These are phyloP conservation scores for Phytophthora aleatoria DNA, from an alignment of 352 stramenopile genomes.

Conservation along the genomic window DNA sequence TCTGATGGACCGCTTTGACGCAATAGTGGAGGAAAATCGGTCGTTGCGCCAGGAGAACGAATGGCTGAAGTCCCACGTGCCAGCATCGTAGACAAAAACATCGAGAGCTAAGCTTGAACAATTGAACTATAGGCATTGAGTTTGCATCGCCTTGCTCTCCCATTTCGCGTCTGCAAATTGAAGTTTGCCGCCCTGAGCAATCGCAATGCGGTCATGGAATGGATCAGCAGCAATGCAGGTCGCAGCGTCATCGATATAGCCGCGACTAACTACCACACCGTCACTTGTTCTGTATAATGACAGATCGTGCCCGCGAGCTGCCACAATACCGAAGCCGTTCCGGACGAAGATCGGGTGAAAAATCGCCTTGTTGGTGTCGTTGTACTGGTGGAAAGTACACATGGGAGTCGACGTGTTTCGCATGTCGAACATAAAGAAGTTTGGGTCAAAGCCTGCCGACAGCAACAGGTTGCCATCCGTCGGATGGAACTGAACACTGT, in stretches of 20 bases:
- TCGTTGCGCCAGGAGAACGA: constrained; percentile 48
- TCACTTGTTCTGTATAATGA: constrained; percentile 47
- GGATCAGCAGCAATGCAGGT: constrained; percentile 44
- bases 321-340: constrained; percentile 33
- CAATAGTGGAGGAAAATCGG: constrained; percentile 44
- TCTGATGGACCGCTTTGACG: constrained; percentile 44
- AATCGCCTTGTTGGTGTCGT: constrained; percentile 37
- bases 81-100: constrained; percentile 22
- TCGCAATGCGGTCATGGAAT: constrained; percentile 40
- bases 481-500: constrained; percentile 63
- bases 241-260: constrained; percentile 32
- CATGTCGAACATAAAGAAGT: constrained; percentile 59
- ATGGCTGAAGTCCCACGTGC: constrained; percentile 40
- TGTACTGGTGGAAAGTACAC: constrained; percentile 39
- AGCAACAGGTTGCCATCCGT: constrained; percentile 47
- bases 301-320: constrained; percentile 37
- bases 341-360: constrained; percentile 59
- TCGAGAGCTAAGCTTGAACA: constrained; percentile 10
- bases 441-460: constrained; percentile 50
- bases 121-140: constrained; percentile 9
- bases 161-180: constrained; percentile 41
- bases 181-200: constrained; percentile 30
- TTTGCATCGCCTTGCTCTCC: constrained; percentile 10
- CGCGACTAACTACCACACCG: constrained; percentile 41
- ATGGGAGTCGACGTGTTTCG: constrained; percentile 36